Conservation (phyloP, 164 flowering plant genomes). For the Magnolia sinica region DNA sequence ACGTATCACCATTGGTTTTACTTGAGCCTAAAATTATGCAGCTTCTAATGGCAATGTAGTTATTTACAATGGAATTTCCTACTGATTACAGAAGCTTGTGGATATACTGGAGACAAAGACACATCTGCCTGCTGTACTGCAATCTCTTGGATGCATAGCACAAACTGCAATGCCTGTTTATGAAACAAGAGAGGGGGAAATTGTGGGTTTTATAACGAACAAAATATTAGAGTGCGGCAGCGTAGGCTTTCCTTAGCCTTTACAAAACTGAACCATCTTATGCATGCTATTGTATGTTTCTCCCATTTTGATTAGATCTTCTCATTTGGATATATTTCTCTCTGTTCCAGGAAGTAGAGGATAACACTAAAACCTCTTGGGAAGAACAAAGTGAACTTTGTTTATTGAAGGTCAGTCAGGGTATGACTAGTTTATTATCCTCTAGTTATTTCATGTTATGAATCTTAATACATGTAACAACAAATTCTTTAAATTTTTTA, state of each 20-base stretch:
- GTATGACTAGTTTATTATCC: constrained; percentile 13
- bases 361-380: constrained; percentile 44
- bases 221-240: constrained; percentile 51
- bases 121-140: constrained; percentile 86
- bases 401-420: constrained; percentile 67
- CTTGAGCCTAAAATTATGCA: neutral
- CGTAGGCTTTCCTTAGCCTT: constrained; percentile 39
- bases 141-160: constrained; percentile 94
- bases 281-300: constrained; percentile 1
- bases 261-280: neutral
- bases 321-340: constrained; percentile 1
- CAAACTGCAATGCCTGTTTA: constrained; percentile 94
- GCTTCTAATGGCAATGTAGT: neutral
- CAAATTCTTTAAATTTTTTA: neutral
- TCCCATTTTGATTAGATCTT: neutral
- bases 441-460: constrained; percentile 6
- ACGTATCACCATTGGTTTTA: neutral
- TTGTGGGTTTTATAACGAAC: constrained; percentile 61
- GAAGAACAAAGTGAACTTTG: constrained; percentile 85
- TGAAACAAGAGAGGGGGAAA: constrained; percentile 92
- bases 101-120: constrained; percentile 82
- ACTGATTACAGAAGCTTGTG: constrained; percentile 74
- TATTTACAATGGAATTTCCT: constrained; percentile 15
- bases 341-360: constrained; percentile 52
- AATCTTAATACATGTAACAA: neutral